Evolutionary conservation across 1,284 basidiomycete species (phyloP).

Genomic region (Malassezia dermatis): DNA sequence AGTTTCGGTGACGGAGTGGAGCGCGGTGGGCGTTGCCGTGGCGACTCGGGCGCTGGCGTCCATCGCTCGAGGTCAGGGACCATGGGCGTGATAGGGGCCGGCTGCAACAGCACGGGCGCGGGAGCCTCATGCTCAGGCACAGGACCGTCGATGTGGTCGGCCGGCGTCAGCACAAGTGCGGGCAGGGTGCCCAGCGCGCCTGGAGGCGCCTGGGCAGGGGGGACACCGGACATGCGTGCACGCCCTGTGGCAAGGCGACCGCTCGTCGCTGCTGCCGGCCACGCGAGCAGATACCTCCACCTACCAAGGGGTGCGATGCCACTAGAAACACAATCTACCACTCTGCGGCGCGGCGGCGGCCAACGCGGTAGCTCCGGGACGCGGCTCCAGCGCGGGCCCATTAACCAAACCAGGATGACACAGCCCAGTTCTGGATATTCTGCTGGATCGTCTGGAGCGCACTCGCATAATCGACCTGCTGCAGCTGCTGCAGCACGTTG

Average conservation of each 20-base stretch:
- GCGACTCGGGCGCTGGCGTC: conserved; percentile 1
- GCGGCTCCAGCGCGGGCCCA: background rate
- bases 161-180: background rate
- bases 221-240: background rate
- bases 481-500: conserved; percentile 7
- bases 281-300: background rate
- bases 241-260: background rate
- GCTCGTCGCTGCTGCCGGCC: background rate
- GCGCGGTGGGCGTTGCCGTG: background rate
- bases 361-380: background rate
- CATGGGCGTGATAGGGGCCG: background rate
- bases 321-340: conserved; percentile 1
- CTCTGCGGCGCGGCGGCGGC: background rate
- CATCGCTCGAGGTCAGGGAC: conserved; percentile 1
- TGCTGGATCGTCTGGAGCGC: conserved; percentile 31
- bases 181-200: background rate
- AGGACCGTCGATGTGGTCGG: background rate
- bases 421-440: conserved; percentile 30
- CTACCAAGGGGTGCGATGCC: background rate
- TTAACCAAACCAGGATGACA: conserved; percentile 15
- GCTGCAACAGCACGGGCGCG: background rate
- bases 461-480: conserved; percentile 20
- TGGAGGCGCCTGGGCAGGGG: background rate
- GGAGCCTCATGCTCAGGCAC: background rate
- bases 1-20: background rate